A percentile compares a stretch with the other conserved stretches of the same genome.
Conservation (phyloP, 2,329 filamentous ascomycete genomes). For the Aspergillus ruber region DNA sequence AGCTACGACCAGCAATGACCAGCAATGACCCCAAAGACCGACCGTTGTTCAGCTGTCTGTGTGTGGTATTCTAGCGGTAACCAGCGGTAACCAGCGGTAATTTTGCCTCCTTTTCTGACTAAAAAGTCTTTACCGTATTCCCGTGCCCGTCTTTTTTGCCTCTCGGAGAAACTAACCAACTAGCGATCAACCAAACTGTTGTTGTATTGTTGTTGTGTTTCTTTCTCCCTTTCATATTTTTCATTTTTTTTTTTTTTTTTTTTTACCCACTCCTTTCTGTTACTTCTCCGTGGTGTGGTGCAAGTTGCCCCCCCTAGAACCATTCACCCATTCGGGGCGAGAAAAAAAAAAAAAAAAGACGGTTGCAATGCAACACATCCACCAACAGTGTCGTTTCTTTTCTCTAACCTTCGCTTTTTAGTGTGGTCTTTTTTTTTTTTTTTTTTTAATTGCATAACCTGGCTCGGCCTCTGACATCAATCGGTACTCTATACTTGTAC, state of each 20-base stretch:
- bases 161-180: neutral
- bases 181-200: neutral
- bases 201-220: neutral
- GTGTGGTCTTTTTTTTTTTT: neutral
- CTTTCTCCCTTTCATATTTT: neutral
- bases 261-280: slow-evolving; percentile 2
- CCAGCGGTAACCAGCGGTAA: neutral
- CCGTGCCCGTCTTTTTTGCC: neutral
- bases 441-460: neutral
- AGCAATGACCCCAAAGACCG: slow-evolving; percentile 5
- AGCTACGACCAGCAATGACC: slow-evolving; percentile 1
- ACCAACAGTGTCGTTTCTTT: neutral
- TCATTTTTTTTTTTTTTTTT: slow-evolving; percentile 1
- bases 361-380: slow-evolving; percentile 18
- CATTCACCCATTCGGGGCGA: slow-evolving; percentile 3
- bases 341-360: slow-evolving; percentile 10
- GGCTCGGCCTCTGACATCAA: slow-evolving; percentile 33
- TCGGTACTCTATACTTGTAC: slow-evolving; percentile 14
- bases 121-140: neutral
- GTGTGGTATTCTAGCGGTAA: neutral
- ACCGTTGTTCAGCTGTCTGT: neutral
- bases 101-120: neutral
- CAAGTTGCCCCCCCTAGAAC: neutral
- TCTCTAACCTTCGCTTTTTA: slow-evolving; percentile 2
- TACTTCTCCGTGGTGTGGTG: neutral